These are phyloP conservation scores for Erucastrum elatum DNA, from an alignment of 345 rosid genomes.

Conservation along the genomic window DNA sequence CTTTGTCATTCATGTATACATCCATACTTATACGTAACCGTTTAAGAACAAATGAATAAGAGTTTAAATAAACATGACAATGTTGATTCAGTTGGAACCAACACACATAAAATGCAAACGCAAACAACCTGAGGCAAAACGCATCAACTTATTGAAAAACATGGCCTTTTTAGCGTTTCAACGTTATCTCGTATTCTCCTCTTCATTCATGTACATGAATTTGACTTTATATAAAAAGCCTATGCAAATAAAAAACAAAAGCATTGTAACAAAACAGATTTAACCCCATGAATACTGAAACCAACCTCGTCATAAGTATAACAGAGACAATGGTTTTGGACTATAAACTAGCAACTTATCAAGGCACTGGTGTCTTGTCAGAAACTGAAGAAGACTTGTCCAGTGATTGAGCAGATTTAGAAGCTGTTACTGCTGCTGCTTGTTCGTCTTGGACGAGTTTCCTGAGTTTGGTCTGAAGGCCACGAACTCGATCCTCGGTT, in stretches of 20 bases:
- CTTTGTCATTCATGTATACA: not conserved
- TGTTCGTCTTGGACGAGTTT: conserved; percentile 60
- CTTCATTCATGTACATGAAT: conserved; percentile 25
- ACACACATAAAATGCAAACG: not conserved
- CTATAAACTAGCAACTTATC: not conserved
- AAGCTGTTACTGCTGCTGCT: conserved; percentile 43
- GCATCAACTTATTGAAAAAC: conserved; percentile 15
- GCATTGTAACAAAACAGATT: conserved; percentile 13
- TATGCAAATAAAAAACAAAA: not conserved
- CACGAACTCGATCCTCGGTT: conserved; percentile 87
- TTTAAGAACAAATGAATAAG: not conserved
- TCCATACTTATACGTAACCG: not conserved
- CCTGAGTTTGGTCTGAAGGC: conserved; percentile 63
- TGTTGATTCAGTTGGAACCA: not conserved
- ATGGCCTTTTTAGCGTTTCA: not conserved
- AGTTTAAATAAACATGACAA: not conserved
- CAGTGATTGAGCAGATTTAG: conserved; percentile 38
- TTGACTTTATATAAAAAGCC: not conserved
- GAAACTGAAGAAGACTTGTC: conserved; percentile 40
- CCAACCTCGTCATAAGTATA: not conserved
- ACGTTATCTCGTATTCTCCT: conserved; percentile 3
- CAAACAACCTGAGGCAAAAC: not conserved
- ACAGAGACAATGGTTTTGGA: conserved; percentile 8
- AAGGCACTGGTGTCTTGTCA: conserved; percentile 29
- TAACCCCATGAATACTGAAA: conserved; percentile 5